These are phyloP conservation scores for Crucibulum laeve DNA, from an alignment of 768 basidiomycete species.

Conservation along the genomic window DNA sequence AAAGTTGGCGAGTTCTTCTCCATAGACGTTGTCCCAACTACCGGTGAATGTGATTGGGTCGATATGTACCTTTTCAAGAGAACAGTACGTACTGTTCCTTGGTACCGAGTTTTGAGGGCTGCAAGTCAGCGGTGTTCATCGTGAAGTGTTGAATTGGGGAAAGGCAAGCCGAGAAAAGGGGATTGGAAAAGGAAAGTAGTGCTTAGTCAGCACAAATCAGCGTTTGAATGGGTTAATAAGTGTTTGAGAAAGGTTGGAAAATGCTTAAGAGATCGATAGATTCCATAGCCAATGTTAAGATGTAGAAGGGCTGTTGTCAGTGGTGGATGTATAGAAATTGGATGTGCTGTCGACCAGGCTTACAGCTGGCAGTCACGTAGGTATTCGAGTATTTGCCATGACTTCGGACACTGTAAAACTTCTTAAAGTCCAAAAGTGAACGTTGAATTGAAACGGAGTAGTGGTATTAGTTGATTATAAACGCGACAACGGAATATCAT, in stretches of 20 bases:
- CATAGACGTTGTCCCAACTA: conserved; percentile 80
- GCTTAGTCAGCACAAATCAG: conserved; percentile 26
- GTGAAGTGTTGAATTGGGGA: conserved; percentile 1
- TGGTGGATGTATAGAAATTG: too few relatives aligned
- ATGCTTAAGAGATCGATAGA: too few relatives aligned
- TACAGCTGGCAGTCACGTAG: too few relatives aligned
- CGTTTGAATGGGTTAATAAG: neutral
- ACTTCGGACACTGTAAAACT: too few relatives aligned
- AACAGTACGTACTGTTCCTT: conserved; percentile 62
- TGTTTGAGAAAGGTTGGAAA: neutral
- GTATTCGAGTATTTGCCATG: too few relatives aligned
- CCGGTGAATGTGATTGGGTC: conserved; percentile 3
- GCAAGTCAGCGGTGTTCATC: conserved; percentile 42
- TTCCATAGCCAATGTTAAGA: too few relatives aligned
- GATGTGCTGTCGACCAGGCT: too few relatives aligned
- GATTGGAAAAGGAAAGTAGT: conserved; percentile 1
- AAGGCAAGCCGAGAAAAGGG: conserved; percentile 12
- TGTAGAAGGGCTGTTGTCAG: too few relatives aligned
- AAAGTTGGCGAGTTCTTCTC: conserved; percentile 67
- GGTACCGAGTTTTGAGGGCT: conserved; percentile 73
- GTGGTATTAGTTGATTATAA: neutral
- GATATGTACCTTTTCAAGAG: neutral
- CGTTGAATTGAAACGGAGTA: neutral
- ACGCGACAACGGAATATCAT: neutral
- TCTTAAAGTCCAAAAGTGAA: too few relatives aligned